Evolutionary conservation across 169 alveolate species (phyloP).

Genomic region (Cyclospora cayetanensis): DNA sequence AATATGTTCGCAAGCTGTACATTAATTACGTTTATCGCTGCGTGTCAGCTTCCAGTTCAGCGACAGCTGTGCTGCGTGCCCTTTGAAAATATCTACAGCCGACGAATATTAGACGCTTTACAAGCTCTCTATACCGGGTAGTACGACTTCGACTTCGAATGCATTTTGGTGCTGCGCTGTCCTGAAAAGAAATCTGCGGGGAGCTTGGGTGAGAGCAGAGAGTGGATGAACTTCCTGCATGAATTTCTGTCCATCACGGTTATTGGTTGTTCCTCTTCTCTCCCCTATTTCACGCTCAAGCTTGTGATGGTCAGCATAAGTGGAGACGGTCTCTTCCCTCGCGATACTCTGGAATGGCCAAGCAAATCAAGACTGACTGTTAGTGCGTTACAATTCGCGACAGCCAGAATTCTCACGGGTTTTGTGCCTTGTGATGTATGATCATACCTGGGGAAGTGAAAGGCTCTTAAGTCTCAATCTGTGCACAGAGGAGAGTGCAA

Average conservation of each 20-base stretch:
- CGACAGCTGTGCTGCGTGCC: too few species aligned
- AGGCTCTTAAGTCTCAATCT: neutral
- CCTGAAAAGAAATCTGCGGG: conserved; percentile 32
- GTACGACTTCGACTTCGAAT: conserved; percentile 63
- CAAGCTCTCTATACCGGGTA: conserved; percentile 40
- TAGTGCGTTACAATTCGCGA: too few species aligned
- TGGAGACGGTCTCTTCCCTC: too few species aligned
- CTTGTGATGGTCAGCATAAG: neutral
- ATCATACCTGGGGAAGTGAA: neutral
- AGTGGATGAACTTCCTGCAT: neutral
- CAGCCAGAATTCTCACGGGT: too few species aligned
- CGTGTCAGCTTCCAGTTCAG: too few species aligned
- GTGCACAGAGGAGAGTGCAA: conserved; percentile 19
- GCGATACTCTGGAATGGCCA: too few species aligned
- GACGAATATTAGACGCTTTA: too few species aligned
- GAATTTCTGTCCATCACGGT: neutral
- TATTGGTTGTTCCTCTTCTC: neutral
- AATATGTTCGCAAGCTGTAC: too few species aligned
- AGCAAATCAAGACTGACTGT: too few species aligned
- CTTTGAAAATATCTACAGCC: too few species aligned
- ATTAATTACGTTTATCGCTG: too few species aligned
- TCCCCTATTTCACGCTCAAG: neutral
- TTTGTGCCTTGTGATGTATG: too few species aligned
- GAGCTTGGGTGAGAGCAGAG: neutral
- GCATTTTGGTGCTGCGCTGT: conserved; percentile 57